These are phyloP conservation scores for Pneumocystis wakefieldiae DNA, from an alignment of 1,139 yeast genomes.

Conservation along the genomic window DNA sequence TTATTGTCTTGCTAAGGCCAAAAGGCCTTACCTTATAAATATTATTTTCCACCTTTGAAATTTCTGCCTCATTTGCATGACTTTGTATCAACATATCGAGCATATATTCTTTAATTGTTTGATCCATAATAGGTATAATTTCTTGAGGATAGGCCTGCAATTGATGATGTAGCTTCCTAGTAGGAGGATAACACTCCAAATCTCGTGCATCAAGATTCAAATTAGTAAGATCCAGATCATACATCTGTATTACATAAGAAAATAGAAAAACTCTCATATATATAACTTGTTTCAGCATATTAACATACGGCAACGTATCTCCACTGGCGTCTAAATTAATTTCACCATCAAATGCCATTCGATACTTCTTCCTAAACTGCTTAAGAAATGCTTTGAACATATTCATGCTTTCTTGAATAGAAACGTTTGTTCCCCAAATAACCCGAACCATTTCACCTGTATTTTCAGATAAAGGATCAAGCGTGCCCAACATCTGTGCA, in stretches of 20 bases:
- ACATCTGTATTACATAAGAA: slow-evolving; percentile 33
- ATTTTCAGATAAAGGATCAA: slow-evolving; percentile 25
- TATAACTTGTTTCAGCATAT: slow-evolving; percentile 1
- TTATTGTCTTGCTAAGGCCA: slow-evolving; percentile 35
- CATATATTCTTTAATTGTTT: slow-evolving; percentile 80
- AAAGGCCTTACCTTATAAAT: slow-evolving; percentile 81
- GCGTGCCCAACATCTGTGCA: slow-evolving; percentile 1
- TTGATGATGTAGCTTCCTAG: slow-evolving; percentile 70
- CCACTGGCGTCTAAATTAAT: not conserved
- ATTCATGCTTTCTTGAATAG: slow-evolving; percentile 72
- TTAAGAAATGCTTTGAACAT: slow-evolving; percentile 69
- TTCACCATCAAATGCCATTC: slow-evolving; percentile 45
- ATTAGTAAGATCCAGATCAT: slow-evolving; percentile 63
- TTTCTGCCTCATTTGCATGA: slow-evolving; percentile 19
- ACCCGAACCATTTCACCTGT: slow-evolving; percentile 48
- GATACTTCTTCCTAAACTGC: slow-evolving; percentile 65
- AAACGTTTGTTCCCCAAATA: slow-evolving; percentile 97
- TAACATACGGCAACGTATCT: not conserved
- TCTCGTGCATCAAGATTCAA: slow-evolving; percentile 74
- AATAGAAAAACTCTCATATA: not conserved
- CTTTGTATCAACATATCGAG: slow-evolving; percentile 55
- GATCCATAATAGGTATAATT: slow-evolving; percentile 95
- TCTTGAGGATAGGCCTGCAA: slow-evolving; percentile 89
- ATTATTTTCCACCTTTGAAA: slow-evolving; percentile 34
- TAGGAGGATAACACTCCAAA: slow-evolving; percentile 56